Evolutionary conservation across 345 rosid species (phyloP).

Genomic region (Crucihimalaya himalaica): DNA sequence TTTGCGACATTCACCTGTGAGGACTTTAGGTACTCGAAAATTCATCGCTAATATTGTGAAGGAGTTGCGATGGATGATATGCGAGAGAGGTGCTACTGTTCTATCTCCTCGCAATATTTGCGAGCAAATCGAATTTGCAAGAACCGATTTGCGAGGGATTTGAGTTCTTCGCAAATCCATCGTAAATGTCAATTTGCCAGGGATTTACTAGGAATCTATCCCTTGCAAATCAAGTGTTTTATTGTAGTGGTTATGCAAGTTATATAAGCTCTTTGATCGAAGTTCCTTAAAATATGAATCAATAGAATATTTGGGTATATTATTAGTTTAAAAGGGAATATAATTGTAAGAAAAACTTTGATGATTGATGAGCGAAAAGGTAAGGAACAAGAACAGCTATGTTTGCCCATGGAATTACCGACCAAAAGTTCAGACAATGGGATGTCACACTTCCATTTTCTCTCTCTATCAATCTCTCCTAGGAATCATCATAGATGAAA

Average conservation of each 20-base stretch:
- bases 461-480: background rate
- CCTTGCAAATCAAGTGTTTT: too few species aligned
- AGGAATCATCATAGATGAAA: background rate
- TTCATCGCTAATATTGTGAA: too few species aligned
- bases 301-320: background rate
- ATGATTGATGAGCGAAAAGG: conserved; percentile 34
- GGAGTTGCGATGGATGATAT: too few species aligned
- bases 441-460: conserved; percentile 2
- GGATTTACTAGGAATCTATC: too few species aligned
- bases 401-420: conserved; percentile 18
- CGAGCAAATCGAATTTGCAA: too few species aligned
- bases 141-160: too few species aligned
- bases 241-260: background rate
- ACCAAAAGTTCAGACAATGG: conserved; percentile 35
- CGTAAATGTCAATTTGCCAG: too few species aligned
- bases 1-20: too few species aligned
- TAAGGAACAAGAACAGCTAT: conserved; percentile 34
- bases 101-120: too few species aligned
- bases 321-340: conserved; percentile 15
- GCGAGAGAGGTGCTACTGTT: too few species aligned
- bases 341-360: conserved; percentile 14
- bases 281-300: background rate
- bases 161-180: too few species aligned
- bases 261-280: background rate
- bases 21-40: too few species aligned